Evolutionary conservation across 257 asterid species (phyloP), one percentile per base, ranked within the genome.

Genomic region (Sherardia arvensis): DNA sequence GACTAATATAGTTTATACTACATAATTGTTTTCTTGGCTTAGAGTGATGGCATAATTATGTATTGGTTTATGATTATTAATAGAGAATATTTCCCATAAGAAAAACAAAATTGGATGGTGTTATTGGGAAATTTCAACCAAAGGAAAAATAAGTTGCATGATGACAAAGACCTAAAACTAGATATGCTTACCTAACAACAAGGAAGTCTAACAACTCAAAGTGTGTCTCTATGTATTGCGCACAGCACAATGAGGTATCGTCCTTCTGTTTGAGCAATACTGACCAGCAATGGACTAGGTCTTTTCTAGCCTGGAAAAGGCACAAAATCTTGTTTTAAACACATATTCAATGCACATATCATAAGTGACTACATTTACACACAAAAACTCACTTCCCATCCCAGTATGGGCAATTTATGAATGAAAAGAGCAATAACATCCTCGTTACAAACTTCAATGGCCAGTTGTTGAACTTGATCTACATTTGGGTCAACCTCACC

Each of bases 181-280:
- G 61, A 67, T 61, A 65, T 51, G 67, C 86, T 80, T 78, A 93
- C 99, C 96, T 74, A 70, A 84, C 96, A 23, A 93, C 96, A 55
- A 93, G 94, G 85, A 93, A 93, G 83, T 93, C 99, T 48, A 93
- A 87, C 84, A 93, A 79, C 80, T 93, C 95, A 49, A 85, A 76
- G 78, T 93, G 99, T 66, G 85, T 84, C 83, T 93, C 96, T 94
- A 93, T 75, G 87, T 90, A 93, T 65, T 80, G 85, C 59, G 61
- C 87, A 69, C 95, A 85, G 76, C 86, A 93, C 70, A 55, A 74
- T 71, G 74, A 58, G 29, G 87, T 79, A 62, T 86, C 89, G 65
- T 85, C 92, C 83, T 83, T 82, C 74, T 93, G 99, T 86, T 83
- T 87, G 69, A 93, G 88, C 87, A 93, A 77, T 71, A 90, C 76